Evolutionary conservation across 1,284 basidiomycete species (phyloP).

Genomic region (Moesziomyces sp.): DNA sequence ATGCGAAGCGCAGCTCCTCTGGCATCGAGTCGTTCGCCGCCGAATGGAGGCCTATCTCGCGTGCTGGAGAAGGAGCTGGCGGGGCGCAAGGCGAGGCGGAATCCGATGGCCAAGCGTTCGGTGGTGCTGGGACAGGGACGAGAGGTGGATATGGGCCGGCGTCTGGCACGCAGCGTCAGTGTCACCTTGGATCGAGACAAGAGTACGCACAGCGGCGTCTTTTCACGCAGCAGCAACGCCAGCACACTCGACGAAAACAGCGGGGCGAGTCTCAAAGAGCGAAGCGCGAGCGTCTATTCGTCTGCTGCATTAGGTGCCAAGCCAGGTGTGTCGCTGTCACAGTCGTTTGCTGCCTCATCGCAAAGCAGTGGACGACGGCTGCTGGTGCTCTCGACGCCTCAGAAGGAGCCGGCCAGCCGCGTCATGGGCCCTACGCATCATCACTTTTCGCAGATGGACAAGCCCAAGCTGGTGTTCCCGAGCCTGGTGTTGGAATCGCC

Average conservation of each 20-base stretch:
- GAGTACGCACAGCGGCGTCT: conserved; percentile 20
- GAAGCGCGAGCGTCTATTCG: too few relatives aligned
- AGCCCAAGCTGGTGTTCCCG: conserved; percentile 24
- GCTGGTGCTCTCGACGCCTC: conserved; percentile 40
- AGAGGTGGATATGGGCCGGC: conserved; percentile 43
- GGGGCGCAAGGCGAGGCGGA: conserved; percentile 23
- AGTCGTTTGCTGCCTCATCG: conserved; percentile 15
- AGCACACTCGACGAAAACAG: background rate
- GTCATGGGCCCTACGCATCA: conserved; percentile 1
- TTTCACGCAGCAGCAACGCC: conserved; percentile 25
- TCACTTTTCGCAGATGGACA: conserved; percentile 14
- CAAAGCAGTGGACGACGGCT: conserved; percentile 10
- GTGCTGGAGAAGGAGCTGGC: conserved; percentile 44
- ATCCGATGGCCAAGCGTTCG: conserved; percentile 20
- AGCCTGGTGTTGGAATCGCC: conserved; percentile 39
- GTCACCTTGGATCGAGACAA: conserved; percentile 17
- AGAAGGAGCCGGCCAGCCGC: conserved; percentile 21
- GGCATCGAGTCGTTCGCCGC: background rate
- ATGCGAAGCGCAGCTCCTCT: conserved; percentile 8
- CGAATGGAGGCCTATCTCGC: conserved; percentile 20
- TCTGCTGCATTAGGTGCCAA: background rate
- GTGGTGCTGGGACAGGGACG: conserved; percentile 32
- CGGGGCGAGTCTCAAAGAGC: background rate
- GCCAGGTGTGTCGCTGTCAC: conserved; percentile 1
- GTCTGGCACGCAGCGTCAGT: conserved; percentile 43